phyloP scores from a whole-genome alignment of 2,329 filamentous ascomycete species.

The Aspergillus sp. region DNA sequence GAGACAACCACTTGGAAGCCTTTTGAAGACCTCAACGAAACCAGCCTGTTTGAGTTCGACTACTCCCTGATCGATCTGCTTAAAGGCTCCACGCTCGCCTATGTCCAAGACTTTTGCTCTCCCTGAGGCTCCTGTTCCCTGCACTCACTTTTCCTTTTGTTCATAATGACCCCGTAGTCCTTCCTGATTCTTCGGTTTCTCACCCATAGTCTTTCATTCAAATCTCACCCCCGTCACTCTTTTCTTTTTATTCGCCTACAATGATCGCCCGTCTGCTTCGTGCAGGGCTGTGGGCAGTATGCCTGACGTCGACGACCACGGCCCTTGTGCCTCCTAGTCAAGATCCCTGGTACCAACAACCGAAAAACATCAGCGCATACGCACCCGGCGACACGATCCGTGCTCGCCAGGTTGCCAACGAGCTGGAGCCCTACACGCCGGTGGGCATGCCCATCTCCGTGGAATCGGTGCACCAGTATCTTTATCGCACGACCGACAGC shows the following conservation, averaged over 20 bases:
- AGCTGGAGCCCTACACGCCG: slow-evolving; percentile 10
- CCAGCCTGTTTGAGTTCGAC: not conserved
- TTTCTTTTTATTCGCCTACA: not conserved
- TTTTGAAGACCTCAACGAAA: not conserved
- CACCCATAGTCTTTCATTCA: not conserved
- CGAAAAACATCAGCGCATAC: slow-evolving; percentile 14
- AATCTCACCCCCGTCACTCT: not conserved
- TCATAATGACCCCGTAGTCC: not conserved
- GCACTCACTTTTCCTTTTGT: not conserved
- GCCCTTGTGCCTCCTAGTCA: slow-evolving; percentile 9
- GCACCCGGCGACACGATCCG: slow-evolving; percentile 15
- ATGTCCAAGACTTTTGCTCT: not conserved
- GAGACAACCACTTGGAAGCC: not conserved
- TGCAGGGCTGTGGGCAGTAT: not conserved
- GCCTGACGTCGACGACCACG: not conserved
- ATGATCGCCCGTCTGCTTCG: not conserved
- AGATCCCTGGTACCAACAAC: slow-evolving; percentile 18
- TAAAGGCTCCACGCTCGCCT: not conserved
- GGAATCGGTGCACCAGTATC: slow-evolving; percentile 15
- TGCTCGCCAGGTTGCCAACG: slow-evolving; percentile 10
- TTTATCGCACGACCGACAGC: slow-evolving; percentile 19
- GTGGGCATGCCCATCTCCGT: slow-evolving; percentile 14
- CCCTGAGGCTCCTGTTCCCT: not conserved
- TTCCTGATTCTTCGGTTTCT: not conserved
- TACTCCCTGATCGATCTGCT: not conserved